These are phyloP conservation scores for Tolypocladium sp. DNA, from an alignment of 2,329 filamentous ascomycete genomes.

Conservation along the genomic window DNA sequence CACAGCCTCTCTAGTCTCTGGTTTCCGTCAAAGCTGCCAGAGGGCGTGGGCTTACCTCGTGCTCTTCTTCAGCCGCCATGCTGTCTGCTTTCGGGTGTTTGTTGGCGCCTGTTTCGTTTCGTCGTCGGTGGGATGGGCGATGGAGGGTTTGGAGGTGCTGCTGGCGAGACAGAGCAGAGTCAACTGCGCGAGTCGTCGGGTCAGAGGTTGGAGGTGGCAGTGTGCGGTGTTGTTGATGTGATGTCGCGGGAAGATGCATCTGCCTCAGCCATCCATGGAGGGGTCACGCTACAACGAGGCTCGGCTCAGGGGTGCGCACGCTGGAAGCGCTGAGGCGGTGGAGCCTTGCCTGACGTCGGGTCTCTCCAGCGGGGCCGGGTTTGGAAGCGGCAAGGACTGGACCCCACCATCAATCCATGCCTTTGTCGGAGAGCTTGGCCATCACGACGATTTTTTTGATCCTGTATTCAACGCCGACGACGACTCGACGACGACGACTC, in stretches of 20 bases:
- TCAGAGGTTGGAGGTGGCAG: background rate
- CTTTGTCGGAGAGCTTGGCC: background rate
- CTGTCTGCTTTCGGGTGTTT: background rate
- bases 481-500: background rate
- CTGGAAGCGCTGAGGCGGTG: background rate
- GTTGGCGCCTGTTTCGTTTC: background rate
- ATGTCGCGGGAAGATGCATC: background rate
- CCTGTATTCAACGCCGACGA: background rate
- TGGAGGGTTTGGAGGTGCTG: background rate
- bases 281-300: background rate
- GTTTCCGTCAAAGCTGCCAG: no score
- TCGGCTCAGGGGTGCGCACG: background rate
- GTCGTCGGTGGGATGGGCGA: background rate
- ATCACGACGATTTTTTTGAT: background rate
- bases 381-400: background rate
- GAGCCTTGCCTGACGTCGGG: background rate
- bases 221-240: background rate
- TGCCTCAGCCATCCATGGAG: background rate
- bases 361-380: background rate
- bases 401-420: background rate
- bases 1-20: background rate
- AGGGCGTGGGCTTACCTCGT: slow-evolving; percentile 5
- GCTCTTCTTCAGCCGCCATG: slow-evolving; percentile 10
- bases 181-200: background rate
- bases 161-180: background rate